Percentiles rank a stretch among this genome's conserved stretches.
Conservation (phyloP, 2,329 filamentous ascomycete species). For the Sporothrix euskadiensis region DNA sequence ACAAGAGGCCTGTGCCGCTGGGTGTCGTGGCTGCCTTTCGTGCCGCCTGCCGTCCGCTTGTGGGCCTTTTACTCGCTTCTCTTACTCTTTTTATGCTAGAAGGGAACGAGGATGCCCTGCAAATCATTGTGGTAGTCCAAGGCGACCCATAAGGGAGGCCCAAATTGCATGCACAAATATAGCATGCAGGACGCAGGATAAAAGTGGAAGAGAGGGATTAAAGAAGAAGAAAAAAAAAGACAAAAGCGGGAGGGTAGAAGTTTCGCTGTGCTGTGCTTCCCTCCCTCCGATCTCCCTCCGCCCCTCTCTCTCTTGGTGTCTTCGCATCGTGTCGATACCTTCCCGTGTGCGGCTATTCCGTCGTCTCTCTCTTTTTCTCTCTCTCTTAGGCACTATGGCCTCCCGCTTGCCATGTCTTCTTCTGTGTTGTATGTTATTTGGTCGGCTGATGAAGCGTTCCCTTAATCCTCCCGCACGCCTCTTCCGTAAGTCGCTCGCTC, state of each 20-base stretch:
- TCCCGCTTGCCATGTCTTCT: background rate
- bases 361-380: background rate
- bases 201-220: background rate
- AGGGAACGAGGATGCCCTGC: background rate
- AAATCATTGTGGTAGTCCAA: background rate
- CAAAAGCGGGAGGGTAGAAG: background rate
- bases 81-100: background rate
- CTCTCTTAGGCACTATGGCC: background rate
- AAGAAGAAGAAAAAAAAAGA: no score
- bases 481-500: background rate
- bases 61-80: background rate
- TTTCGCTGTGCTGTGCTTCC: conserved; percentile 10
- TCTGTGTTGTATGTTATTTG: background rate
- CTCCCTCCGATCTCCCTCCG: conserved; percentile 5
- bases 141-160: conserved; percentile 17
- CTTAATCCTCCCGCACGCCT: background rate
- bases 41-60: conserved; percentile 11
- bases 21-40: background rate
- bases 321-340: background rate
- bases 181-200: conserved; percentile 5
- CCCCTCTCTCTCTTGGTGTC: background rate
- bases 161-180: conserved; percentile 14
- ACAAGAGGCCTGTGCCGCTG: conserved; percentile 2
- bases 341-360: conserved; percentile 12
- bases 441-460: conserved; percentile 13